Conservation (phyloP, 2,329 filamentous ascomycete genomes). For the Parafenestella ontariensis region DNA sequence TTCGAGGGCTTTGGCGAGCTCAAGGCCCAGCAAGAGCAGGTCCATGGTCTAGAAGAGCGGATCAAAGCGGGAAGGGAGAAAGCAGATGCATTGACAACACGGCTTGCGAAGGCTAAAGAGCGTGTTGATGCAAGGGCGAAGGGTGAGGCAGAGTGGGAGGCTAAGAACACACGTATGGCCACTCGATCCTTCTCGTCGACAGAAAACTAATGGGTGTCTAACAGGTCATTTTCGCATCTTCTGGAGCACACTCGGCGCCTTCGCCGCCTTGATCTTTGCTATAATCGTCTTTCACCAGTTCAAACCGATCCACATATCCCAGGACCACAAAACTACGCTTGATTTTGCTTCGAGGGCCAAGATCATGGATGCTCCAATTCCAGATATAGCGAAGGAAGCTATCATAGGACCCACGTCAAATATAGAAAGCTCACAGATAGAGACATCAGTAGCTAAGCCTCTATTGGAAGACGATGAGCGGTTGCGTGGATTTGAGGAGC, state of each 20-base stretch:
- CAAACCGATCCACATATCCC: slow-evolving; percentile 20
- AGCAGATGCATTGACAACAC: slow-evolving; percentile 65
- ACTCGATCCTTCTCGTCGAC: neutral
- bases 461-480: slow-evolving; percentile 18
- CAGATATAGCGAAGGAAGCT: slow-evolving; percentile 44
- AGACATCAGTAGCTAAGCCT: slow-evolving; percentile 6
- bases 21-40: slow-evolving; percentile 68
- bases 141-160: slow-evolving; percentile 71
- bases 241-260: slow-evolving; percentile 64
- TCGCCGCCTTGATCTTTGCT: slow-evolving; percentile 56
- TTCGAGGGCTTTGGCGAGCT: slow-evolving; percentile 69
- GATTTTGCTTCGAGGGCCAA: slow-evolving; percentile 27
- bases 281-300: slow-evolving; percentile 51
- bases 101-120: slow-evolving; percentile 69
- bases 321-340: slow-evolving; percentile 12
- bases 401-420: slow-evolving; percentile 27
- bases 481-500: slow-evolving; percentile 34
- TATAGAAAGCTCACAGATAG: slow-evolving; percentile 6
- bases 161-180: slow-evolving; percentile 60
- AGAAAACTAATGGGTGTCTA: slow-evolving; percentile 12
- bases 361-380: slow-evolving; percentile 39
- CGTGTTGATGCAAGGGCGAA: slow-evolving; percentile 73
- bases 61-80: slow-evolving; percentile 67
- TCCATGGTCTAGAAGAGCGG: slow-evolving; percentile 67
- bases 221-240: slow-evolving; percentile 64